A percentile compares a stretch with the other conserved stretches of the same genome.
phyloP scores from a whole-genome alignment of 129 eudicot species.

The Flaveria ramosissima region DNA sequence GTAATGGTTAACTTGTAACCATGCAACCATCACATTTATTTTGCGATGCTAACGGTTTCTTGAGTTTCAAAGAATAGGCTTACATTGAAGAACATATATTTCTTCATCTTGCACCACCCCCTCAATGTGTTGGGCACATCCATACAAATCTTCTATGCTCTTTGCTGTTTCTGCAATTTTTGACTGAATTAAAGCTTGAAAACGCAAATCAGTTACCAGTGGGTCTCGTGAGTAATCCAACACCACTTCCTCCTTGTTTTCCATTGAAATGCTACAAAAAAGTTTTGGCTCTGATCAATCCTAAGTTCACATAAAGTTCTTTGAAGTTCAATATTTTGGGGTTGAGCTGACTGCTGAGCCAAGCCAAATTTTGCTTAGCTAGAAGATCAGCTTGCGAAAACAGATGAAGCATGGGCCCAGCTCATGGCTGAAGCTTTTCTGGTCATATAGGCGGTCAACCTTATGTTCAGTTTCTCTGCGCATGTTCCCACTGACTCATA shows the following conservation, averaged over 20 bases:
- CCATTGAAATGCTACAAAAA: conserved; percentile 40
- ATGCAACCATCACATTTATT: neutral
- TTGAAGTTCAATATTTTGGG: neutral
- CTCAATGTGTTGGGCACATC: conserved; percentile 50
- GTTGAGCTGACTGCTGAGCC: neutral
- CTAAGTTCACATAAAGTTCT: neutral
- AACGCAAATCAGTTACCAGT: conserved; percentile 37
- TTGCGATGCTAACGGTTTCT: neutral
- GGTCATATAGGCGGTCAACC: neutral
- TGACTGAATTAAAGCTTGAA: conserved; percentile 38
- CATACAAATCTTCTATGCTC: conserved; percentile 44
- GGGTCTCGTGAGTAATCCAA: conserved; percentile 49
- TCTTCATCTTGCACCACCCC: conserved; percentile 53
- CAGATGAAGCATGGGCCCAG: neutral
- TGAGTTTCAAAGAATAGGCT: conserved; percentile 27
- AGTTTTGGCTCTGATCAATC: neutral
- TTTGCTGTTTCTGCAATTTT: conserved; percentile 50
- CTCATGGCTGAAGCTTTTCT: neutral
- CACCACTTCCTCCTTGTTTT: conserved; percentile 45
- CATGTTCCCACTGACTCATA: neutral
- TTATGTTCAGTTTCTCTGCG: neutral
- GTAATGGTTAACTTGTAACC: neutral
- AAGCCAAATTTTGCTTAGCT: neutral
- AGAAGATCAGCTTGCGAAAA: neutral
- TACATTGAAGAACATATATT: conserved; percentile 46